A percentile compares a stretch with the other conserved stretches of the same genome.
These are phyloP conservation scores for Hypomontagnella monticulosa DNA, from an alignment of 495 filamentous ascomycete species.

Conservation along the genomic window DNA sequence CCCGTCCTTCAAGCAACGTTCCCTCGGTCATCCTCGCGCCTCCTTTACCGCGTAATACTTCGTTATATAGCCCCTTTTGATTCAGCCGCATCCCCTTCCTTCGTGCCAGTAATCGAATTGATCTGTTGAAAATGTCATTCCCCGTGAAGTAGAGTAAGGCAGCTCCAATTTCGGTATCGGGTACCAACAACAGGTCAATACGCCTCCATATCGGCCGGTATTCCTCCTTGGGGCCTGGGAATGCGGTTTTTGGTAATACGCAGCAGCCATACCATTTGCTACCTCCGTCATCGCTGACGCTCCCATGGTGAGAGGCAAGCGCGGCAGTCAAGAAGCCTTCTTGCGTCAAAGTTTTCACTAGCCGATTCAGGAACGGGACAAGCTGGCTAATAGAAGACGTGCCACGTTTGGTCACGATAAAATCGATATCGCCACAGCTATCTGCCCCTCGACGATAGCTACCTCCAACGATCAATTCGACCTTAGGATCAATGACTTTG, in stretches of 20 bases:
- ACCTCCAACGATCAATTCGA: slow-evolving; percentile 78
- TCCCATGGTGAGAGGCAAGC: slow-evolving; percentile 50
- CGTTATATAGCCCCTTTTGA: slow-evolving; percentile 80
- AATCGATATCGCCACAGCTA: slow-evolving; percentile 83
- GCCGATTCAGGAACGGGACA: slow-evolving; percentile 66
- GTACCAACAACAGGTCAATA: slow-evolving; percentile 89
- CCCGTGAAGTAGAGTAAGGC: slow-evolving; percentile 96
- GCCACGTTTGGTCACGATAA: slow-evolving; percentile 80
- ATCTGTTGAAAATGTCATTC: slow-evolving; percentile 96
- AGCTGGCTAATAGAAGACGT: slow-evolving; percentile 68
- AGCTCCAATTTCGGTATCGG: slow-evolving; percentile 81
- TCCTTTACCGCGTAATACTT: slow-evolving; percentile 71
- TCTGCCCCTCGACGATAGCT: slow-evolving; percentile 85
- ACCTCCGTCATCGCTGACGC: slow-evolving; percentile 45
- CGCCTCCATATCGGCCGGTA: slow-evolving; percentile 71
- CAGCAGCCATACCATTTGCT: slow-evolving; percentile 94
- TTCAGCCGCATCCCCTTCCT: slow-evolving; percentile 89
- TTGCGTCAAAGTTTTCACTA: slow-evolving; percentile 69
- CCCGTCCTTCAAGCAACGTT: slow-evolving; percentile 74
- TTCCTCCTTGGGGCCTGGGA: slow-evolving; percentile 32
- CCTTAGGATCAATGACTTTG: slow-evolving; percentile 64
- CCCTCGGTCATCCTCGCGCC: slow-evolving; percentile 75
- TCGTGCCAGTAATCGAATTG: slow-evolving; percentile 81
- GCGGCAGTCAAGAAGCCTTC: slow-evolving; percentile 66
- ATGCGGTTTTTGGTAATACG: slow-evolving; percentile 58